These are phyloP conservation scores for Pyrus bretschneideri DNA, from an alignment of 306 rosid species.

Conservation along the genomic window DNA sequence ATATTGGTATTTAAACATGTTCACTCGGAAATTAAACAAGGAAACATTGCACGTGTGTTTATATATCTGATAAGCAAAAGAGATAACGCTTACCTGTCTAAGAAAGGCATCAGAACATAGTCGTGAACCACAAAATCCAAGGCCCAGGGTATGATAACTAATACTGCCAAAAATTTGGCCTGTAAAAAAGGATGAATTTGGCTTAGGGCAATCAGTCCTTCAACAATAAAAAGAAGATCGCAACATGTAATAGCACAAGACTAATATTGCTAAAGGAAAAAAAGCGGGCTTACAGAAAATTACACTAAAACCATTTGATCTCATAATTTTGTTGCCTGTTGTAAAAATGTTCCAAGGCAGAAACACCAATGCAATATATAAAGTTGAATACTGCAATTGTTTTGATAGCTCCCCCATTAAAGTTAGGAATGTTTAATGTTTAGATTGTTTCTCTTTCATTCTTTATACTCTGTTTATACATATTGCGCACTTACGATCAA, in stretches of 20 bases:
- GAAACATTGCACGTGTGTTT: background rate
- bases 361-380: background rate
- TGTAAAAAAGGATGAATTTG: slow-evolving; percentile 27
- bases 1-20: background rate
- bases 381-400: background rate
- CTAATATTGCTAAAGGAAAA: slow-evolving; percentile 1
- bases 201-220: background rate
- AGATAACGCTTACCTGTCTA: slow-evolving; percentile 57
- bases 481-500: background rate
- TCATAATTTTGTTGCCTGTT: background rate
- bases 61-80: background rate
- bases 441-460: background rate
- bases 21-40: background rate
- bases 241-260: background rate
- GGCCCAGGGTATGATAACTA: slow-evolving; percentile 82
- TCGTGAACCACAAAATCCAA: slow-evolving; percentile 90
- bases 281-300: background rate
- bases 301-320: background rate
- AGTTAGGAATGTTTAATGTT: background rate
- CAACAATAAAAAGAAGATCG: background rate
- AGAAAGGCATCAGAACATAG: slow-evolving; percentile 86
- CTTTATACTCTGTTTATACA: too few relatives aligned
- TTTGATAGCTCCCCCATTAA: background rate
- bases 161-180: slow-evolving; percentile 82
- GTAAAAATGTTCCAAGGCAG: background rate